Evolutionary conservation across 257 asterid genomes (phyloP), one percentile per base, ranked within the genome.

Genomic region (Dorcoceras hygrometricum): DNA sequence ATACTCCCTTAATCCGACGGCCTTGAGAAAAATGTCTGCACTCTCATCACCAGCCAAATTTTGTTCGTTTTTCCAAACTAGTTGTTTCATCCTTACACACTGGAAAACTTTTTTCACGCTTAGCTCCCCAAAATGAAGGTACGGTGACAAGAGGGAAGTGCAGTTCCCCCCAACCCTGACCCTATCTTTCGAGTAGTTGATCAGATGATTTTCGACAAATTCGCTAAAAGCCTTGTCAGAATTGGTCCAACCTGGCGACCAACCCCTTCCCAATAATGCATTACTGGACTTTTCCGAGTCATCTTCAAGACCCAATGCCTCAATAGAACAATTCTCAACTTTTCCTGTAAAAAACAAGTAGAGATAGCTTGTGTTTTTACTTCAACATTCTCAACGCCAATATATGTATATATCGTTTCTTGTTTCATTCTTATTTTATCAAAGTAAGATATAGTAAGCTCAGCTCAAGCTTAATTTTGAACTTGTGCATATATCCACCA

Each of bases 191-290:
- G 97, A 85, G 88, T 94, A 94, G 70, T 76, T 63, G 31, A 73
- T 73, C 63, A 94, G 71, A 65, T 94, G 94, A 59, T 71, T 76
- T 62, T 90, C 93, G 0, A 82, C 8, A 54, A 94, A 90, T 36
- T 94, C 99, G 0, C 72, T 77, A 71, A 90, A 81, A 10, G 86
- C 84, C 74, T 82, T 94, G 71, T 88, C 89, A 1, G 96, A 97
- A 65, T 80, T 77, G 74, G 82, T 79, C 99, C 99, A 94, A 58
- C 97, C 95, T 0, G 99, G 97, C 7, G 90, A 65, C 97, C 99
- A 94, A 57, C 88, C 88, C 78, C 95, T 80, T 63, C 95, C 92
- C 18, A 94, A 66, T 66, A 94, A 77, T 51, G 95, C 97, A 25
- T 94, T 94, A 62, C 99, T 94, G 20, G 95, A 69, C 71, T 87